These are phyloP conservation scores for Boletus rubropictus DNA, from an alignment of 768 basidiomycete species.

Conservation along the genomic window DNA sequence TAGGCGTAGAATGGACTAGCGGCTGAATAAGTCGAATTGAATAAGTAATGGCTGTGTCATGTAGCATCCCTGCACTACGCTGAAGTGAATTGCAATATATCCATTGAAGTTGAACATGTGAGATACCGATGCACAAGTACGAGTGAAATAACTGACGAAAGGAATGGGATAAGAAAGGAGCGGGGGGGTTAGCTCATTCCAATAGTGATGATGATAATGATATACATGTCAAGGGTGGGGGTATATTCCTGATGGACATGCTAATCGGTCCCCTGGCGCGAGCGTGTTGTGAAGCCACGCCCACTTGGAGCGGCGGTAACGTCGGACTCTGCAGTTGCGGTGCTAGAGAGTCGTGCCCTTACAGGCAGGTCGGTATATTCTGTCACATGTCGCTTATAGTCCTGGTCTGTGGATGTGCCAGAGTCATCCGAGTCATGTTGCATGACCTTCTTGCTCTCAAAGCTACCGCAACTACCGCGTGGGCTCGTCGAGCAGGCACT, in stretches of 20 bases:
- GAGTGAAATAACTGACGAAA: constrained; percentile 18
- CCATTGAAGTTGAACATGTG: constrained; percentile 21
- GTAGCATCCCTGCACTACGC: constrained; percentile 25
- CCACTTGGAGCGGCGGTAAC: constrained; percentile 30
- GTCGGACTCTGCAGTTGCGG: constrained; percentile 47
- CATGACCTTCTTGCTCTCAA: constrained; percentile 24
- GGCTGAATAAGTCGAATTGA: constrained; percentile 12
- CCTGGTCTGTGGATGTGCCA: constrained; percentile 27
- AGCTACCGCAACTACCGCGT: constrained; percentile 57
- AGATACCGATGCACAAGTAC: constrained; percentile 21
- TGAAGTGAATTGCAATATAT: constrained; percentile 22
- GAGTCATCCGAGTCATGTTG: constrained; percentile 29
- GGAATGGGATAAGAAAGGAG: constrained; percentile 17
- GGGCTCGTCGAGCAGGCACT: constrained; percentile 79
- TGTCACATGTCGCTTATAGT: constrained; percentile 28
- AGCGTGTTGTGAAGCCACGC: constrained; percentile 20
- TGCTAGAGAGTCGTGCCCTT: constrained; percentile 54
- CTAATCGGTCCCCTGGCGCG: constrained; percentile 17
- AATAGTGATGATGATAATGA: constrained; percentile 17
- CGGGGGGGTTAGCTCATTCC: constrained; percentile 13
- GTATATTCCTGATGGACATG: constrained; percentile 27
- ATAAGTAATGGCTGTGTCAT: constrained; percentile 16
- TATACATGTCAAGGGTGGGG: constrained; percentile 13
- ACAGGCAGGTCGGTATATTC: constrained; percentile 33
- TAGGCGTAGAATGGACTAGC: constrained; percentile 61